Conservation (phyloP, 2,329 filamentous ascomycete genomes). For the Nothophaeocryptopus gaeumannii region DNA sequence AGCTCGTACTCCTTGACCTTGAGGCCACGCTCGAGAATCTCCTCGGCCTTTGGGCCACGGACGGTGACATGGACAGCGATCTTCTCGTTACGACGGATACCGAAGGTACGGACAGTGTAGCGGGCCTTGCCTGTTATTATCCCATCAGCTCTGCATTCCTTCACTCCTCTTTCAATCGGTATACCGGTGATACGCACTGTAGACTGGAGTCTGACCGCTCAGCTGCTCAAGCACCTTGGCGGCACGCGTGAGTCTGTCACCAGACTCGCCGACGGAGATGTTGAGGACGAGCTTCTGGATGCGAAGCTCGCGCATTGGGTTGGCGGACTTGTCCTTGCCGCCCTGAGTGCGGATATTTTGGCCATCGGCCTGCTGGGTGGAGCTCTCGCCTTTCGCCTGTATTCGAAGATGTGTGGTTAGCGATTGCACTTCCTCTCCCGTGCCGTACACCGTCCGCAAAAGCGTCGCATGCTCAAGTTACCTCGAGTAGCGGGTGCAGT, state of each 20-base stretch:
- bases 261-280: conserved; percentile 99
- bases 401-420: conserved; percentile 13
- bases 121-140: conserved; percentile 81
- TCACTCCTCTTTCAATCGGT: neutral
- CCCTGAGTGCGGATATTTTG: conserved; percentile 25
- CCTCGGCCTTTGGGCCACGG: conserved; percentile 98
- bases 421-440: conserved; percentile 11
- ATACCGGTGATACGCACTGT: conserved; percentile 65
- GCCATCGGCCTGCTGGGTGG: conserved; percentile 33
- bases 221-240: conserved; percentile 99
- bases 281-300: conserved; percentile 99
- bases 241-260: conserved; percentile 99
- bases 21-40: conserved; percentile 99
- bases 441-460: conserved; percentile 11
- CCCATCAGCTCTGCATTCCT: conserved; percentile 7
- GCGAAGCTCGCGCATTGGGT: conserved; percentile 99
- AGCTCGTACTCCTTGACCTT: conserved; percentile 99
- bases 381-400: conserved; percentile 31
- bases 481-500: conserved; percentile 8
- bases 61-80: conserved; percentile 99
- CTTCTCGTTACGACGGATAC: conserved; percentile 99
- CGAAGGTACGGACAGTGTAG: conserved; percentile 99
- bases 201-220: conserved; percentile 98
- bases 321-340: conserved; percentile 70
- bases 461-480: conserved; percentile 8